Base-by-base conservation (phyloP, 805 yeast species). In the Yarrowia deformans region DNA sequence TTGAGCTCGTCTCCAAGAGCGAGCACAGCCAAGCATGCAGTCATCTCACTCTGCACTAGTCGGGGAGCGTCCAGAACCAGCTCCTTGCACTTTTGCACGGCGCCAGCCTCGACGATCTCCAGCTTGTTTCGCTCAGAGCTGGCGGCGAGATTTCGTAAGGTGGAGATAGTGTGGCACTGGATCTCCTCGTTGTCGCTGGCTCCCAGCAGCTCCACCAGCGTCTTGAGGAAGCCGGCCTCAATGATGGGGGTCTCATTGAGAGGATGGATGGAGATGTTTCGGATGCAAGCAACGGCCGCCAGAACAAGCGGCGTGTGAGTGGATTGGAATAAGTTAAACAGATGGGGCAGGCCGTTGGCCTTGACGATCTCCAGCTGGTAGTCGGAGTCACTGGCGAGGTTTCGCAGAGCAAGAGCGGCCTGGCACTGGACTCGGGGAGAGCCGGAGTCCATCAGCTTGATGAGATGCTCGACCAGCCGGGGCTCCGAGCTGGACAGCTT, bases 211-310 rank as follows among this genome's bases (percentile, higher is more conserved):
- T 88, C 85, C 18, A 95, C 97, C 73, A 95, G 84, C 10, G 99
- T 98, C 75, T 89, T 88, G 75, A 95, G 84, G 81, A 95, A 95
- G 1, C 99, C 99, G 6, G 98, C 97, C 72, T 95, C 98, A 69
- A 95, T 95, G 60, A 95, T 95, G 69, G 95, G 83, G 16, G 96
- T 94, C 82, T 95, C 99, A 78, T 95, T 95, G 79, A 91, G 84
- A 40, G 99, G 98, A 77, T 95, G 98, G 71, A 95, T 95, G 9
- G 98, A 93, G 69, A 95, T 92, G 79, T 95, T 95, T 81, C 99
- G 88, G 72, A 95, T 92, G 81, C 99, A 95, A 1, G 99, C 99
- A 63, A 95, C 99, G 9, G 98, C 95, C 8, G 99, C 98, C 69
- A 95, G 83, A 12, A 94, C 92, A 71, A 95, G 84, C 40, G 98